Percentiles rank a stretch among this genome's conserved stretches.
phyloP scores from a whole-genome alignment of 2,329 filamentous ascomycete genomes.

The Colletotrichum sublineola region DNA sequence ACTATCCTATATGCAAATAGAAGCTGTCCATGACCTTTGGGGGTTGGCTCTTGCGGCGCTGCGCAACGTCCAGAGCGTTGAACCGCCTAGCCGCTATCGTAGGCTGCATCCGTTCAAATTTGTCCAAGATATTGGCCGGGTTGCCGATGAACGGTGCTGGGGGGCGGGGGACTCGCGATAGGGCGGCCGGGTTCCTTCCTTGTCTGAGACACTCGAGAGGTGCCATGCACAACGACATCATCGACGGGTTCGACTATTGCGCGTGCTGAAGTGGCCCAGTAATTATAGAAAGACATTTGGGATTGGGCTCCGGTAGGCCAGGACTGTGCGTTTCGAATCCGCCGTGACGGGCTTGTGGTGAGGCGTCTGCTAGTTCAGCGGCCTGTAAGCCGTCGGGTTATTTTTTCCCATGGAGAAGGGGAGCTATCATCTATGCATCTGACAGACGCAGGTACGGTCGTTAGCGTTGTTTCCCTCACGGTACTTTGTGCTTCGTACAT shows the following conservation, averaged over 20 bases:
- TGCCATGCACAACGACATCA: slow-evolving; percentile 2
- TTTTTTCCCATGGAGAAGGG: slow-evolving; percentile 1
- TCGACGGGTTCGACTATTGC: background rate
- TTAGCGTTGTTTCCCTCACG: background rate
- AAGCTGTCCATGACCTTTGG: background rate
- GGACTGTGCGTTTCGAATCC: slow-evolving; percentile 14
- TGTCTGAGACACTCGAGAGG: background rate
- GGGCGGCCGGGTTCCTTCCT: background rate
- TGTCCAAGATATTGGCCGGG: background rate
- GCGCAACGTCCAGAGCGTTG: background rate
- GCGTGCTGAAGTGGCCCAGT: background rate
- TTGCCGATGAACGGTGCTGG: background rate
- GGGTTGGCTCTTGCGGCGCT: background rate
- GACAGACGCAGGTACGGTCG: slow-evolving; percentile 27
- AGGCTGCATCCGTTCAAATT: background rate
- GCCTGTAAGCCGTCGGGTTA: background rate
- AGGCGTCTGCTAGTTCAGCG: slow-evolving; percentile 18
- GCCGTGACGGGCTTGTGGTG: background rate
- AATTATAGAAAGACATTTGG: slow-evolving; percentile 3
- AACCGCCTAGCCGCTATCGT: background rate
- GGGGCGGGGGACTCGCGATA: background rate
- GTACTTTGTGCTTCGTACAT: background rate
- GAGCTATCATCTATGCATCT: slow-evolving; percentile 6
- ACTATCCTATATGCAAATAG: background rate
- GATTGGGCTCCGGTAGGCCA: background rate